Evolutionary conservation across 192 early-diverging fungal genomes (phyloP), one percentile per base, ranked within the genome.

Genomic region (Coemansia sp.): DNA sequence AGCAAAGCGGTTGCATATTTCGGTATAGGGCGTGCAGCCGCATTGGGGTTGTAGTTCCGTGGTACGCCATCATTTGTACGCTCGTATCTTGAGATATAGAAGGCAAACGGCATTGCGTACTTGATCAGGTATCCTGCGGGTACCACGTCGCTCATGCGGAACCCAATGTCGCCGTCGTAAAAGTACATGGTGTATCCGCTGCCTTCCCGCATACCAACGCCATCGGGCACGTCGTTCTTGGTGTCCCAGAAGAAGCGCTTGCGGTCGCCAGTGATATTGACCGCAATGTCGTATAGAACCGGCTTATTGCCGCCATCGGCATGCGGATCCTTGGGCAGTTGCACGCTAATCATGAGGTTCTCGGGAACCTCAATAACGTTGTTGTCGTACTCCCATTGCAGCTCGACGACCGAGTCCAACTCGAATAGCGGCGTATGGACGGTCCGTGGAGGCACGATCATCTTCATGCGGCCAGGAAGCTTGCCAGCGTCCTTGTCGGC

Each of bases 371-470:
- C 70, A 31, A 72, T 59, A 6, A 79, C 69, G 30, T 79, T 79
- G 55, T 71, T 69, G 49, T 79, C 76, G 50, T 72, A 79, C 54
- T 79, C 76, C 76, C 76, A 79, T 34, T 61, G 47, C 54, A 79
- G 54, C 54, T 71, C 70, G 18, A 79, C 43, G 42, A 79, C 70
- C 5, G 76, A 71, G 52, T 79, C 76, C 41, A 79, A 63, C 53
- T 79, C 76, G 31, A 79, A 79, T 36, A 72, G 54, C 28, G 76
- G 76, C 31, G 76, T 79, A 38, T 71, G 76, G 31, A 79, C 70
- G 0, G 76, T 72, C 0, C 69, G 69, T 18, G 76, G 76, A 34
- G 76, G 76, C 36, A 72, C 64, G 16, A 72, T 39, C 76, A 79
- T 79, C 51, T 71, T 79, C 65, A 79, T 64, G 9, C 76, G 69